Conservation (phyloP, 108 stramenopile species). For the Pseudonitzschia delicatissima region DNA sequence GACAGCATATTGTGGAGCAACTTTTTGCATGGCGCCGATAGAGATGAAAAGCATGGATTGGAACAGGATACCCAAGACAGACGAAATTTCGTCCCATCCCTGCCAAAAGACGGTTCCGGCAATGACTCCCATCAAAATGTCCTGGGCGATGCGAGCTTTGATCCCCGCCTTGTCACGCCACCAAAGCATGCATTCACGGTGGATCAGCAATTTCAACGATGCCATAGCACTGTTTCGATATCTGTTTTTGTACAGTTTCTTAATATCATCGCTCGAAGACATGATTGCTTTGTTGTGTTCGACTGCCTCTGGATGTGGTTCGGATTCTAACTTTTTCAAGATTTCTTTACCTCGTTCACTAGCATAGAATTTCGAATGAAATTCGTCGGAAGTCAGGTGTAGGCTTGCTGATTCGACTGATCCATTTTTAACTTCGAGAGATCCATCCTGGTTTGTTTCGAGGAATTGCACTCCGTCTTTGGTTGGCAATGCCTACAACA, state of each 20-base stretch:
- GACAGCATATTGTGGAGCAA: slow-evolving; percentile 62
- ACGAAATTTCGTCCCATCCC: slow-evolving; percentile 27
- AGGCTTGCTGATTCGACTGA: neutral
- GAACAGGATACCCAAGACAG: slow-evolving; percentile 50
- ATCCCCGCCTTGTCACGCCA: slow-evolving; percentile 53
- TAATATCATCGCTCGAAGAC: slow-evolving; percentile 9
- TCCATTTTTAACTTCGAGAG: neutral
- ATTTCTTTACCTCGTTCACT: slow-evolving; percentile 40
- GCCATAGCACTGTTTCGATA: slow-evolving; percentile 36
- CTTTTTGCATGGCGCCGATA: slow-evolving; percentile 60
- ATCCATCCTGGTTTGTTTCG: slow-evolving; percentile 13
- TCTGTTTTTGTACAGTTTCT: slow-evolving; percentile 19
- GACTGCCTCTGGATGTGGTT: slow-evolving; percentile 13
- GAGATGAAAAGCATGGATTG: slow-evolving; percentile 63
- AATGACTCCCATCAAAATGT: slow-evolving; percentile 58
- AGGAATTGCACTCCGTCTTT: slow-evolving; percentile 48
- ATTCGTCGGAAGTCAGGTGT: slow-evolving; percentile 58
- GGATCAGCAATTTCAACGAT: slow-evolving; percentile 40
- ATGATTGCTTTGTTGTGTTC: neutral
- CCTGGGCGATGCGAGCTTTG: slow-evolving; percentile 44
- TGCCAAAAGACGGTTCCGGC: slow-evolving; percentile 68
- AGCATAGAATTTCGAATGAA: slow-evolving; percentile 47
- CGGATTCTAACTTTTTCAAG: slow-evolving; percentile 19
- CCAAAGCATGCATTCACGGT: slow-evolving; percentile 46
- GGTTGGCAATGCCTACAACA: slow-evolving; percentile 35